Evolutionary conservation across 108 stramenopile genomes (phyloP), one percentile per base, ranked within the genome.

Genomic region (Nitzschia sp.): DNA sequence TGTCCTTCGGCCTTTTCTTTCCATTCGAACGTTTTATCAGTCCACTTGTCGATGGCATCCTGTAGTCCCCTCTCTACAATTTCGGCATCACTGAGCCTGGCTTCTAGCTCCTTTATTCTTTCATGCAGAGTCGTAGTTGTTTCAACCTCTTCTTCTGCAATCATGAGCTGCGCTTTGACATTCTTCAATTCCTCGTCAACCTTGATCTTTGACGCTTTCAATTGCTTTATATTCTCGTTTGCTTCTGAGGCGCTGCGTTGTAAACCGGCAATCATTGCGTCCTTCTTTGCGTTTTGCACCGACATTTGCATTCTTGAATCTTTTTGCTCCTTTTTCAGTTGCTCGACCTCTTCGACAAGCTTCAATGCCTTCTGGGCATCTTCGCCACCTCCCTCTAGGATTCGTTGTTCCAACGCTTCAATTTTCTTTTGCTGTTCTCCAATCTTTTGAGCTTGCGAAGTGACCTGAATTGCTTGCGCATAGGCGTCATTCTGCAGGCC

Each of bases 21-120:
- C 74, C 74, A 75, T 19, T 46, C 56, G 31, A 57, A 70, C 1
- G 69, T 70, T 28, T 59, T 70, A 19, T 70, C 69, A 42, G 69
- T 70, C 69, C 69, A 70, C 30, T 32, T 38, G 18, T 17, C 9
- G 23, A 70, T 42, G 38, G 38, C 38, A 42, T 6, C 38, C 13
- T 42, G 38, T 9, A 42, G 38, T 13, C 38, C 38, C 13, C 13
- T 42, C 38, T 42, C 38, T 6, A 42, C 38, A 42, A 13, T 42
- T 13, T 42, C 38, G 38, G 38, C 38, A 42, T 42, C 38, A 6
- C 6, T 9, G 38, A 42, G 9, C 38, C 38, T 6, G 9, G 38
- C 13, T 13, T 42, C 38, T 42, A 42, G 38, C 13, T 42, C 38
- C 13, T 42, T 42, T 6, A 42, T 42, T 13, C 13, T 6, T 42